Evolutionary conservation across 495 filamentous ascomycete genomes (phyloP), one percentile per base, ranked within the genome.

Genomic region (Sordaria brevicollis): DNA sequence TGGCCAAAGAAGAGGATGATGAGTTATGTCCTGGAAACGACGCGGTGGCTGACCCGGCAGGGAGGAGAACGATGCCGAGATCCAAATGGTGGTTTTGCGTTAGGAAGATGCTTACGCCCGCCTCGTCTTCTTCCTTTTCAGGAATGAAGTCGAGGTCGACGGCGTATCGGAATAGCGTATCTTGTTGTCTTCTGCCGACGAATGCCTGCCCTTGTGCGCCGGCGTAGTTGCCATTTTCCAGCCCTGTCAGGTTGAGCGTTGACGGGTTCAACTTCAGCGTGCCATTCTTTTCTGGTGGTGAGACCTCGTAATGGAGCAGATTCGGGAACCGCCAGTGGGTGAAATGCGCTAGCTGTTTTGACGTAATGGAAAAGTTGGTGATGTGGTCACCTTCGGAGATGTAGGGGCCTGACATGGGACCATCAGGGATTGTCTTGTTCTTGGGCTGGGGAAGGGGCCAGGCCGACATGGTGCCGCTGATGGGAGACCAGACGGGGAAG

Each of bases 71-170:
- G 25, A 86, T 70, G n/a, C 84, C 83, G 13, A 87, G 68, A 54
- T 86, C 83, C 10, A 86, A 70, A 66, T 86, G 85, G 68, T 86
- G 83, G 71, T 83, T 85, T 72, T 87, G 84, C 17, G 80, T 83
- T 21, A 85, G 74, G 71, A 87, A 87, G 4, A 80, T 76, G 0
- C 81, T 79, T 9, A 84, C 75, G 10, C 83, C 83, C 35, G 78
- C 79, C 67, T 84, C 82, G 49, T 83, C 76, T 66, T 78, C 81
- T 9, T 70, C 5, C 1, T 43, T 66, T 2, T 69, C 72, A 0
- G 83, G 84, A 0, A 74, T 35, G 70, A 83, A 86, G 19, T 78
- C 75, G 7, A 86, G 39, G 70, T 79, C 72, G n/a, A 83, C 79
- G 54, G 72, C 77, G 71, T 76, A 86, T 9, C 78, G 80, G 67